Evolutionary conservation across 306 rosid genomes (phyloP).

Genomic region (Amphicarpaea edgeworthii): DNA sequence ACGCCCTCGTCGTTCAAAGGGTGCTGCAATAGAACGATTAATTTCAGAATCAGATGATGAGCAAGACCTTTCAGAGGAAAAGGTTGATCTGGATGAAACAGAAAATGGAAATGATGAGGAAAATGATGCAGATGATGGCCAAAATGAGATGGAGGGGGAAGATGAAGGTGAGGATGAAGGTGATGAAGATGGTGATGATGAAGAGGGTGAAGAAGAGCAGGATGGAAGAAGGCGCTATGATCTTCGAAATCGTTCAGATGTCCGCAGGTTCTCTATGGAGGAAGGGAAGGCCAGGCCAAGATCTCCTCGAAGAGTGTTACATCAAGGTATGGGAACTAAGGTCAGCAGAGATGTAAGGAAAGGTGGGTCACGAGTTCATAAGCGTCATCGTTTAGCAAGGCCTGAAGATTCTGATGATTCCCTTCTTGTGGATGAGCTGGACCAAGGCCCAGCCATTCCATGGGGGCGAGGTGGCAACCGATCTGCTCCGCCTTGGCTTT

Average conservation of each 20-base stretch:
- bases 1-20: conserved; percentile 86
- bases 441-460: conserved; percentile 94
- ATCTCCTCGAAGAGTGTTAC: conserved; percentile 92
- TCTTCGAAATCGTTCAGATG: conserved; percentile 94
- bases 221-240: conserved; percentile 94
- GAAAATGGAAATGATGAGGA: conserved; percentile 91
- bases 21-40: conserved; percentile 54
- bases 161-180: conserved; percentile 71
- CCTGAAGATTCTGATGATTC: conserved; percentile 98
- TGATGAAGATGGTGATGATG: conserved; percentile 74
- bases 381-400: conserved; percentile 85
- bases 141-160: conserved; percentile 72
- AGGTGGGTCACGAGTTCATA: conserved; percentile 91
- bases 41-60: conserved; percentile 73
- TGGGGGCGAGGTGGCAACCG: conserved; percentile 93
- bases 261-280: conserved; percentile 83
- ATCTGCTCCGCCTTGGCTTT: conserved; percentile 93
- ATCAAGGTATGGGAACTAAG: conserved; percentile 93
- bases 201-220: conserved; percentile 87
- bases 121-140: conserved; percentile 87
- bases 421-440: conserved; percentile 95
- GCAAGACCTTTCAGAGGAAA: conserved; percentile 74
- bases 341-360: conserved; percentile 89
- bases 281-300: conserved; percentile 80
- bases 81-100: conserved; percentile 77